These are phyloP conservation scores for Lupinus albus DNA, from an alignment of 306 rosid species.

Conservation along the genomic window DNA sequence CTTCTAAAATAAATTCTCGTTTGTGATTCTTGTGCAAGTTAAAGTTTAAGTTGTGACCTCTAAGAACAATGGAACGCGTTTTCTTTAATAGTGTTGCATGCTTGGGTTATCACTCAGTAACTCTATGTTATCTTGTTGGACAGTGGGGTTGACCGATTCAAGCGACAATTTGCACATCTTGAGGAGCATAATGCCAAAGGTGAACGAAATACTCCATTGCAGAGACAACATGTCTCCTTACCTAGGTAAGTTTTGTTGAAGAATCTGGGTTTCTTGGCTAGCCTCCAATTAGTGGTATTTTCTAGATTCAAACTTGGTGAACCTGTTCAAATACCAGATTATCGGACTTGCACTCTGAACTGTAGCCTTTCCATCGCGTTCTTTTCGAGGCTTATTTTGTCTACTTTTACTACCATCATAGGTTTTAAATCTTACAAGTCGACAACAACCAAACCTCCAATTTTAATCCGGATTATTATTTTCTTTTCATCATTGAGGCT, in stretches of 20 bases:
- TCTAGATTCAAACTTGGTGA: slow-evolving; percentile 25
- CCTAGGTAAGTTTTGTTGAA: slow-evolving; percentile 66
- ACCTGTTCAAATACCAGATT: slow-evolving; percentile 15
- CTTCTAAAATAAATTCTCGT: slow-evolving; percentile 22
- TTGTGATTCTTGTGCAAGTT: slow-evolving; percentile 26
- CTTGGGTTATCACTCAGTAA: slow-evolving; percentile 23
- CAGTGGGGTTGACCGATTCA: slow-evolving; percentile 97
- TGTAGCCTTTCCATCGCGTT: neutral
- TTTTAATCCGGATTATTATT: slow-evolving; percentile 1
- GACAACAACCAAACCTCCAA: too few relatives aligned
- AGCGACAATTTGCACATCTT: slow-evolving; percentile 96
- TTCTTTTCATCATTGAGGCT: too few relatives aligned
- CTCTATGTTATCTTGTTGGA: slow-evolving; percentile 39
- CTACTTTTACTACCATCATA: neutral
- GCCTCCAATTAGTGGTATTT: slow-evolving; percentile 14
- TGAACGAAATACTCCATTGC: slow-evolving; percentile 72
- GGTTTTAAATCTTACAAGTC: too few relatives aligned
- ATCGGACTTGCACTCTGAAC: too few relatives aligned
- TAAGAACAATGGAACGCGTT: neutral
- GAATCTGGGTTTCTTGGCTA: neutral
- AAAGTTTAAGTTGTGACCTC: too few relatives aligned
- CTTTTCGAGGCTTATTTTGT: slow-evolving; percentile 8
- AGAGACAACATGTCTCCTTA: slow-evolving; percentile 91
- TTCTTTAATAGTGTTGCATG: slow-evolving; percentile 9
- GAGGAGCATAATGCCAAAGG: slow-evolving; percentile 86